These are phyloP conservation scores for Jaapia argillacea DNA, from an alignment of 768 basidiomycete genomes.

Conservation along the genomic window DNA sequence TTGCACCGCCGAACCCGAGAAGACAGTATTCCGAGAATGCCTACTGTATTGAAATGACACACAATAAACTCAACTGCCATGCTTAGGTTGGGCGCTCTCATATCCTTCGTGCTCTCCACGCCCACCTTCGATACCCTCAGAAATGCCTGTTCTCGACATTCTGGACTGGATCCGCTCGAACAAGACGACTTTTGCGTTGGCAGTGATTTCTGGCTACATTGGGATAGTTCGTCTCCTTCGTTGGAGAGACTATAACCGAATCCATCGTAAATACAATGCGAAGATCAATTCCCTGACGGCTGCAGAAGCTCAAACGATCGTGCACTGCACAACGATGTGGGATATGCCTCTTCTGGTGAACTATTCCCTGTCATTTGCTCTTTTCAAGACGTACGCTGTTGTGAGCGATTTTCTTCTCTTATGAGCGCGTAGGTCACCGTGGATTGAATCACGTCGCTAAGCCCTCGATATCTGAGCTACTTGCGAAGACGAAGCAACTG, in stretches of 20 bases:
- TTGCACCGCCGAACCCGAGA: no score
- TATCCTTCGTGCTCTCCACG: no score
- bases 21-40: no score
- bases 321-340: conserved; percentile 22
- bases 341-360: conserved; percentile 36
- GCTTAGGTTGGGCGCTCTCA: no score
- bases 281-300: conserved; percentile 29
- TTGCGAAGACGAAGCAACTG: conserved; percentile 31
- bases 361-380: conserved; percentile 33
- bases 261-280: conserved; percentile 28
- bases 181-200: neutral
- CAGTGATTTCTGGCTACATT: conserved; percentile 9
- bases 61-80: no score
- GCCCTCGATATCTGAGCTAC: conserved; percentile 37
- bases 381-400: conserved; percentile 44
- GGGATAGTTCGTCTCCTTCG: conserved; percentile 26
- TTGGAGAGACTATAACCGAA: conserved; percentile 30
- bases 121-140: no score
- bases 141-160: neutral
- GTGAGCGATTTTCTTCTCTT: conserved; percentile 20
- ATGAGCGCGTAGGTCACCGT: neutral
- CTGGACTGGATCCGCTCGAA: conserved; percentile 3
- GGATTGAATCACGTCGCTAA: conserved; percentile 8
- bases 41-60: no score
- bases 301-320: conserved; percentile 35